These are phyloP conservation scores for Decorospora gaudefroyi DNA, from an alignment of 2,329 filamentous ascomycete species.

Conservation along the genomic window DNA sequence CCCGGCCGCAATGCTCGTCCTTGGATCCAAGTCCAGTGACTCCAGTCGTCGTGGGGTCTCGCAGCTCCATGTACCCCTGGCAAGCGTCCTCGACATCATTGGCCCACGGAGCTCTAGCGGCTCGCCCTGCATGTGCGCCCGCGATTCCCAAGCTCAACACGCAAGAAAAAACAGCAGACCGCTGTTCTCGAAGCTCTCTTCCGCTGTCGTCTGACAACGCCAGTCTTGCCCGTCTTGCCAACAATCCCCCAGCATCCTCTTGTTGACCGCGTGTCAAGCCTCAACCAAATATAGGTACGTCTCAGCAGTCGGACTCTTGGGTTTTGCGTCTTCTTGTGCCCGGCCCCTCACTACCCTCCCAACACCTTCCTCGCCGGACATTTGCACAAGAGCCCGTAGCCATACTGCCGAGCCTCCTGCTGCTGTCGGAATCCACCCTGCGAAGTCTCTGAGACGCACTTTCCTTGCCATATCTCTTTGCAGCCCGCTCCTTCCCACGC, in stretches of 20 bases:
- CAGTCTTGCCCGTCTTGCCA: constrained; percentile 17
- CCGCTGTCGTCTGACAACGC: constrained; percentile 29
- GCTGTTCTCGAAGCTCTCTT: constrained; percentile 30
- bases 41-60: not conserved
- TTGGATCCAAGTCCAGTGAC: not conserved
- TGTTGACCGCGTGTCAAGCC: constrained; percentile 18
- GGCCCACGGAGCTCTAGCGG: constrained; percentile 14
- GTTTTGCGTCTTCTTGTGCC: constrained; percentile 22
- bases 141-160: constrained; percentile 38
- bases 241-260: constrained; percentile 19
- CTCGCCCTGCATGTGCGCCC: constrained; percentile 27
- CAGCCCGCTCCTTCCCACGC: constrained; percentile 21
- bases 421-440: constrained; percentile 17
- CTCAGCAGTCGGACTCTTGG: constrained; percentile 20
- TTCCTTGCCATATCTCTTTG: constrained; percentile 18
- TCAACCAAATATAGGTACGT: constrained; percentile 46
- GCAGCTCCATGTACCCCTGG: constrained; percentile 21
- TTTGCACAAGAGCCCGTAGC: constrained; percentile 22
- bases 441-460: constrained; percentile 5
- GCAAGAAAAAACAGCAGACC: constrained; percentile 47
- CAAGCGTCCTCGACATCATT: constrained; percentile 12
- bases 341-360: constrained; percentile 28
- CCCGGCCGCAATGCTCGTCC: too few relatives aligned
- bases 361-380: constrained; percentile 25
- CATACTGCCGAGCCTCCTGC: constrained; percentile 23